Percentiles rank a stretch among this genome's conserved stretches.
Conservation (phyloP, 345 rosid species). For the Citrus medica region DNA sequence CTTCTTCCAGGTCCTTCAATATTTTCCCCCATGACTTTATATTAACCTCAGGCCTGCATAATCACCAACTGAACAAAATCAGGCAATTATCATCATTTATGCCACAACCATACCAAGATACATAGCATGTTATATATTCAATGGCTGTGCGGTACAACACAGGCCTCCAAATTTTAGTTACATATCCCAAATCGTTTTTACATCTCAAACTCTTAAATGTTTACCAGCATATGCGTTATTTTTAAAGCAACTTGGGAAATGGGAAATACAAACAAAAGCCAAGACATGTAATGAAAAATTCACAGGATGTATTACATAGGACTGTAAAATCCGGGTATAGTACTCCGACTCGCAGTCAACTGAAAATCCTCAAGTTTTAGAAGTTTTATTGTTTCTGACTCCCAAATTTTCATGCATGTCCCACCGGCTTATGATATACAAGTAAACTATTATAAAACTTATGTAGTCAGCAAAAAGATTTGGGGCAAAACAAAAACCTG, state of each 20-base stretch:
- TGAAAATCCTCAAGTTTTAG: too few species aligned
- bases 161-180: neutral
- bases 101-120: neutral
- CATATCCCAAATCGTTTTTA: neutral
- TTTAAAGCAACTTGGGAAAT: neutral
- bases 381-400: too few species aligned
- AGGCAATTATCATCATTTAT: neutral
- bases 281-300: neutral
- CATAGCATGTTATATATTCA: too few species aligned
- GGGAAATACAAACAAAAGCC: neutral
- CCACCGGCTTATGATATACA: too few species aligned
- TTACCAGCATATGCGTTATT: neutral
- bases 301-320: neutral
- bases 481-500: too few species aligned
- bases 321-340: too few species aligned
- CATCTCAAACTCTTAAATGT: too few species aligned
- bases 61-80: neutral
- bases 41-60: constrained; percentile 66
- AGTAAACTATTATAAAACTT: too few species aligned
- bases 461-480: too few species aligned
- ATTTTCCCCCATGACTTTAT: constrained; percentile 69
- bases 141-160: too few species aligned
- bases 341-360: too few species aligned
- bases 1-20: constrained; percentile 48
- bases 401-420: too few species aligned